phyloP scores from a whole-genome alignment of 768 basidiomycete genomes.

The Botryobasidium botryosum region DNA sequence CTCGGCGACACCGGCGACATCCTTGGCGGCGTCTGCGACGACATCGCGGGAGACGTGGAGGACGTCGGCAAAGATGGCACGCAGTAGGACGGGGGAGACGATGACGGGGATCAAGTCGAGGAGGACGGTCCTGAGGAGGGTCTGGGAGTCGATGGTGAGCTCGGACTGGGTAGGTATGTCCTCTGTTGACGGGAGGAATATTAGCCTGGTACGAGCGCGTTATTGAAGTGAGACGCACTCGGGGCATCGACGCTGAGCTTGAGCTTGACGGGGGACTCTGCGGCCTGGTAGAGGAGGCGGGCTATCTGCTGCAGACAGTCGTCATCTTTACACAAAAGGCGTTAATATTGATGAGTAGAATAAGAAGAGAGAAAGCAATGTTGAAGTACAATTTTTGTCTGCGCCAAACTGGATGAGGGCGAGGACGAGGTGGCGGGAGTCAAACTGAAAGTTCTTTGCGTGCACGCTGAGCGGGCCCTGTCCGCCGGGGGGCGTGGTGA shows the following conservation, averaged over 20 bases:
- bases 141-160: background rate
- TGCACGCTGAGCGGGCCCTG: too few relatives aligned
- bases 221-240: background rate
- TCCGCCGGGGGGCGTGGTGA: too few relatives aligned
- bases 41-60: constrained; percentile 3
- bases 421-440: too few relatives aligned
- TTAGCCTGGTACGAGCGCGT: background rate
- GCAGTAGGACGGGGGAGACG: constrained; percentile 5
- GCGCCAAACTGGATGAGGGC: constrained; percentile 3
- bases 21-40: constrained; percentile 2
- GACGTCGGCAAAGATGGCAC: constrained; percentile 3
- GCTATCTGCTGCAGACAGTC: background rate
- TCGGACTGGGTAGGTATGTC: background rate
- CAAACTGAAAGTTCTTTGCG: too few relatives aligned
- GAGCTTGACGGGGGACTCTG: background rate
- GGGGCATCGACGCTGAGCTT: background rate
- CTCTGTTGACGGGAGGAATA: background rate
- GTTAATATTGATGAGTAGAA: background rate
- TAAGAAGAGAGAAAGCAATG: background rate
- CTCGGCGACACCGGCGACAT: constrained; percentile 6
- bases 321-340: background rate
- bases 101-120: constrained; percentile 1
- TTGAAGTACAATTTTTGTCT: constrained; percentile 6
- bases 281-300: too few relatives aligned
- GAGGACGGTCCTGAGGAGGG: background rate